Conservation (phyloP, 257 asterid genomes). For the Echium plantagineum region DNA sequence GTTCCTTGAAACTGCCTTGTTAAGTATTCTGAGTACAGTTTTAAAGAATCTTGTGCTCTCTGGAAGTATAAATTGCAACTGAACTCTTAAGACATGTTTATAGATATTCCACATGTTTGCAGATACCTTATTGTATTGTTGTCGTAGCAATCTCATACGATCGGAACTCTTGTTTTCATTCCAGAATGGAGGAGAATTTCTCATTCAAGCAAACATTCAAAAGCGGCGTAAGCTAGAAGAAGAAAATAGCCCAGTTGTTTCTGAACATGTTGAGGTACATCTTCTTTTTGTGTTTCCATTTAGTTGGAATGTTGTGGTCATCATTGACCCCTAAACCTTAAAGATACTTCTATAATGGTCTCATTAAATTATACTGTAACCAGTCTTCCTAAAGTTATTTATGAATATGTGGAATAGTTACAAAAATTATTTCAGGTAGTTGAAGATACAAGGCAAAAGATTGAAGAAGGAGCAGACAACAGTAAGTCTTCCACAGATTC, state of each 20-base stretch:
- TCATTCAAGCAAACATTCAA: conserved; percentile 78
- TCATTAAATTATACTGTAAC: background rate
- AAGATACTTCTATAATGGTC: background rate
- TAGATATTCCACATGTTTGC: no score
- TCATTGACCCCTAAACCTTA: background rate
- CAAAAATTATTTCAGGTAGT: conserved; percentile 25
- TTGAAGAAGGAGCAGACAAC: conserved; percentile 34
- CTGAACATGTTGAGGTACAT: conserved; percentile 57
- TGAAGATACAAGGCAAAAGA: conserved; percentile 42
- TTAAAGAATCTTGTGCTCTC: background rate
- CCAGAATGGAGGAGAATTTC: conserved; percentile 76
- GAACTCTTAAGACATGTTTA: background rate
- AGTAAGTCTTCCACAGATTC: conserved; percentile 41
- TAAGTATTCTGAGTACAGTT: background rate
- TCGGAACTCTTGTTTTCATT: conserved; percentile 6
- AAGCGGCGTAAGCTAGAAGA: conserved; percentile 74
- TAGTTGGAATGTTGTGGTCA: conserved; percentile 9
- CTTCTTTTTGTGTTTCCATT: conserved; percentile 8
- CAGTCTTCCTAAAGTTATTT: background rate
- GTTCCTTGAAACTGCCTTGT: background rate
- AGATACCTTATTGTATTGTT: background rate
- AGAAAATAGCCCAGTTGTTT: conserved; percentile 22
- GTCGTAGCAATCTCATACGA: background rate
- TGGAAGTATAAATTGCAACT: background rate
- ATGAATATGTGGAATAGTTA: background rate